A percentile compares a stretch with the other conserved stretches of the same genome.
Conservation (phyloP, 2,329 filamentous ascomycete genomes). For the Colletotrichum kahawae region DNA sequence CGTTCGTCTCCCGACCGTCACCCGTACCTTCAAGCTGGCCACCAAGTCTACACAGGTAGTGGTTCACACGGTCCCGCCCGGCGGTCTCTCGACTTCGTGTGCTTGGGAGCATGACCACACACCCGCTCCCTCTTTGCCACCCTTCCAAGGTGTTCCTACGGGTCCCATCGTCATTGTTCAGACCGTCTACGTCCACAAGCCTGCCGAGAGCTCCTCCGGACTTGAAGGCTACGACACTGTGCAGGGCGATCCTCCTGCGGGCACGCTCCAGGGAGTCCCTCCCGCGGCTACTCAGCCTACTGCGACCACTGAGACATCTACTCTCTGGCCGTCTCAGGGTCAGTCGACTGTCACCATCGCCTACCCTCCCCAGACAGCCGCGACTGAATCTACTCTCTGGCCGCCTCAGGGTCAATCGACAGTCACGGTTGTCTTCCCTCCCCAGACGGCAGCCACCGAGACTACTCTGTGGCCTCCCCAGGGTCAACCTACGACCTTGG, state of each 20-base stretch:
- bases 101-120: neutral
- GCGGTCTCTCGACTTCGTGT: neutral
- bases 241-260: neutral
- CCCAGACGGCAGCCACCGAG: neutral
- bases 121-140: neutral
- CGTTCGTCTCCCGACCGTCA: slow-evolving; percentile 6
- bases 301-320: neutral
- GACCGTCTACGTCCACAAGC: slow-evolving; percentile 3
- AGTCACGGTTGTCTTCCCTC: neutral
- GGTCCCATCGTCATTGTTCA: neutral
- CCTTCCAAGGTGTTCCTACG: neutral
- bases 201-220: neutral
- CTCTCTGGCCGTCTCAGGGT: neutral
- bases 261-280: neutral
- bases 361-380: neutral
- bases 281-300: neutral
- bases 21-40: slow-evolving; percentile 6
- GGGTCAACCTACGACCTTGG: neutral
- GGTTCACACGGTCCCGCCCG: neutral
- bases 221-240: neutral
- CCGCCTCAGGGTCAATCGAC: neutral
- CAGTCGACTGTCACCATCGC: neutral
- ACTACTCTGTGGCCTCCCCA: neutral
- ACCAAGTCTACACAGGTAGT: neutral
- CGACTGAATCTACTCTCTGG: neutral